Percentiles rank a stretch among this genome's conserved stretches.
phyloP scores from a whole-genome alignment of 2,329 filamentous ascomycete species.

The Alternaria postmessia region DNA sequence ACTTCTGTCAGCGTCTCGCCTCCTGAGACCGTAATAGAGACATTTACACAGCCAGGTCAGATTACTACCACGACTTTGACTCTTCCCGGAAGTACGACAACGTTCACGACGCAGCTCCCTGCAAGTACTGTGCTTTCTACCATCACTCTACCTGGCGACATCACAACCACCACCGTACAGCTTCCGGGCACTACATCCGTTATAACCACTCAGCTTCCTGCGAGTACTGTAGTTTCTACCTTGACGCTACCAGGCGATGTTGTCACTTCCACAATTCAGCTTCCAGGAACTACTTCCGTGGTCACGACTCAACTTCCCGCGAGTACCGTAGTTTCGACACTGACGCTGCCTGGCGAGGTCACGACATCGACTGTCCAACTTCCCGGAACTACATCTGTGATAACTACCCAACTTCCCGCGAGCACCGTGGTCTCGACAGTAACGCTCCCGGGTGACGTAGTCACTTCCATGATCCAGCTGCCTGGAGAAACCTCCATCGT shows the following conservation, averaged over 20 bases:
- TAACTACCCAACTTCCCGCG: constrained; percentile 9
- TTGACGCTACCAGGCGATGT: constrained; percentile 25
- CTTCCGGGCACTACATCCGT: constrained; percentile 1
- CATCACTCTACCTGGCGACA: constrained; percentile 18
- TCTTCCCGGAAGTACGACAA: constrained; percentile 8
- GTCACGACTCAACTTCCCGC: constrained; percentile 14
- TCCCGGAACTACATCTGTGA: constrained; percentile 7
- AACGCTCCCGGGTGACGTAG: constrained; percentile 24
- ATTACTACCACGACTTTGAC: constrained; percentile 11
- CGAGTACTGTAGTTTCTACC: constrained; percentile 14
- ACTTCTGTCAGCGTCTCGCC: constrained; percentile 13
- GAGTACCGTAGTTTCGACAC: constrained; percentile 17
- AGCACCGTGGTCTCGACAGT: constrained; percentile 19
- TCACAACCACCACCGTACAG: constrained; percentile 15
- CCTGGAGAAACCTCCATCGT: constrained; percentile 24
- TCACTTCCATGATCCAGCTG: constrained; percentile 26
- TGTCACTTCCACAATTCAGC: constrained; percentile 23
- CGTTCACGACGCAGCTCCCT: constrained; percentile 14
- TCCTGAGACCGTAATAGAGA: constrained; percentile 12
- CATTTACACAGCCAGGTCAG: constrained; percentile 16
- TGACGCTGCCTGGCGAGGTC: constrained; percentile 26
- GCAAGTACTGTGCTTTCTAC: constrained; percentile 21
- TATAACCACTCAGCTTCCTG: not conserved
- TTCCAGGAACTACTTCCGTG: not conserved
- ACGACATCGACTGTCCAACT: constrained; percentile 25